phyloP scores from a whole-genome alignment of 2,329 filamentous ascomycete genomes.

The Phyllosticta citrichinensis region DNA sequence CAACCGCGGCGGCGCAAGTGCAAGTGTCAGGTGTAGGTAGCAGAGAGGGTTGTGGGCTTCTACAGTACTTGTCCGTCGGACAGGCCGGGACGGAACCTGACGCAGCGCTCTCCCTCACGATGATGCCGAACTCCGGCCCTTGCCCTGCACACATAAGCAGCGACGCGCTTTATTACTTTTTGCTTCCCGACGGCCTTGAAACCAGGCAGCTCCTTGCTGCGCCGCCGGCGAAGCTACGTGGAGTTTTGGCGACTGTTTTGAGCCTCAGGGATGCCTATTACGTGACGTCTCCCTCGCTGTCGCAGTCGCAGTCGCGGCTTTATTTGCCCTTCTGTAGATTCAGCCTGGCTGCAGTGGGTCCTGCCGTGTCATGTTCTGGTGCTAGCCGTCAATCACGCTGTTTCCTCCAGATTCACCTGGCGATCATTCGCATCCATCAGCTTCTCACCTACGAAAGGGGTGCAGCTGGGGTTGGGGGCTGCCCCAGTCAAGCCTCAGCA shows the following conservation, averaged over 20 bases:
- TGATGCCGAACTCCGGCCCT: slow-evolving; percentile 8
- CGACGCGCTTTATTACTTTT: background rate
- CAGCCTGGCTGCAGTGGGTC: background rate
- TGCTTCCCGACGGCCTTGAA: background rate
- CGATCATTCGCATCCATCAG: background rate
- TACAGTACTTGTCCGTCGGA: too few species aligned
- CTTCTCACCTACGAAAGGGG: too few species aligned
- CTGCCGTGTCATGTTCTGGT: background rate
- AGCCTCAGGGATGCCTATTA: too few species aligned
- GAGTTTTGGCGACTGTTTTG: background rate
- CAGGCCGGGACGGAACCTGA: background rate
- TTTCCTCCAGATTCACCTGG: background rate
- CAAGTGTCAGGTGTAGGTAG: too few species aligned
- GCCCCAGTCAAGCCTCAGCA: background rate
- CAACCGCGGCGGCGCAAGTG: background rate
- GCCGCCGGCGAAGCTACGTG: background rate
- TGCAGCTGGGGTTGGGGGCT: background rate
- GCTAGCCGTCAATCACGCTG: background rate
- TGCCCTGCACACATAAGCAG: background rate
- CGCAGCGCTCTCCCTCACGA: background rate
- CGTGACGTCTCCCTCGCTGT: too few species aligned
- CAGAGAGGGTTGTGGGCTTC: too few species aligned
- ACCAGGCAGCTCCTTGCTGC: background rate
- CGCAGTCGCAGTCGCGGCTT: too few species aligned
- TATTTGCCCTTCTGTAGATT: too few species aligned